phyloP scores from a whole-genome alignment of 2,329 filamentous ascomycete species.

The Magnaporthiopsis rhizophila region DNA sequence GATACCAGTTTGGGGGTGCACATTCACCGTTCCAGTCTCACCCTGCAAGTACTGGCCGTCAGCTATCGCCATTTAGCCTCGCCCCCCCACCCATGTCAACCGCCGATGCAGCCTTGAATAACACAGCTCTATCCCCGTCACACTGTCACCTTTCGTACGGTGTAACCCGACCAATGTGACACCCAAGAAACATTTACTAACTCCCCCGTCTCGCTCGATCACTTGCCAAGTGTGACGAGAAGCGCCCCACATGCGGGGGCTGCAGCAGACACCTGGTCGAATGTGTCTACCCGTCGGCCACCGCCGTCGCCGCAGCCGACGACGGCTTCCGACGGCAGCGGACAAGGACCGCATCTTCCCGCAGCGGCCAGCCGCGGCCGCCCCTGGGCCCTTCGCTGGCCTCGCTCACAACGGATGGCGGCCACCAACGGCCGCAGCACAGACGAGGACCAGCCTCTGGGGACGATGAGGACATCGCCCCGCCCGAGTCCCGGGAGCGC shows the following conservation, averaged over 20 bases:
- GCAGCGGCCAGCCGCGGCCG: neutral
- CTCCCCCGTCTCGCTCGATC: no score
- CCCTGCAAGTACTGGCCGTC: neutral
- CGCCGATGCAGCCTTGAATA: neutral
- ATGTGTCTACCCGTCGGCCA: conserved; percentile 14
- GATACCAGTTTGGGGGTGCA: neutral
- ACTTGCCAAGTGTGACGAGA: conserved; percentile 17
- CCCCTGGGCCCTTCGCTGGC: neutral
- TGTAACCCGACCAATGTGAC: no score
- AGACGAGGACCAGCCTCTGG: neutral
- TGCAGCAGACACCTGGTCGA: conserved; percentile 18
- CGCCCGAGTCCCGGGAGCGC: conserved; percentile 27
- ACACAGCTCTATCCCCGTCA: neutral
- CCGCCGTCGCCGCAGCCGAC: neutral
- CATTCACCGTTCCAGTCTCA: neutral
- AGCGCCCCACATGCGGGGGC: conserved; percentile 16
- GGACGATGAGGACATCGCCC: conserved; percentile 18
- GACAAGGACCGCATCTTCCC: neutral
- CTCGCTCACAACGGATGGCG: neutral
- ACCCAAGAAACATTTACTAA: no score
- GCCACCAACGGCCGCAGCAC: neutral
- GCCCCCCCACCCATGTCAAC: neutral
- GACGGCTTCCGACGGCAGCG: neutral
- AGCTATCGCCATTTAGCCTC: neutral
- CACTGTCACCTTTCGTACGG: no score